Base-by-base conservation (phyloP, 352 stramenopile species). In the Salisapilia sapeloensis region DNA sequence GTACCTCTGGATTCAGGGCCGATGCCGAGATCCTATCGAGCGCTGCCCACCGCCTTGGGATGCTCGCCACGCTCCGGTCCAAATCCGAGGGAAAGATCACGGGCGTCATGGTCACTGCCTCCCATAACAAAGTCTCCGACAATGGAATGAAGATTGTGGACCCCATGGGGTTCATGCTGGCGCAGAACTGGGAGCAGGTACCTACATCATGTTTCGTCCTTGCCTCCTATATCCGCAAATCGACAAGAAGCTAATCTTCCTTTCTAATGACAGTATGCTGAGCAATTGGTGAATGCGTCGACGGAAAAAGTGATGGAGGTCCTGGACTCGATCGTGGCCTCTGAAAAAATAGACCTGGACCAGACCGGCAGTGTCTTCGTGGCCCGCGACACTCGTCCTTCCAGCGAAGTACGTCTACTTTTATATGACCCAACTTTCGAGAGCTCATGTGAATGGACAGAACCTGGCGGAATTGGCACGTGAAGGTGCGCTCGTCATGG, bases 81-180 rank as follows among this genome's bases (percentile, higher is more conserved):
- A 83, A 80, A 49, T 76, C 57, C 45, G 47, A 58, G 42, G 65
- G 60, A 29, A 82, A 84, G 56, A 84, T 82, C 49, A 67, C 87
- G 29, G 89, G 87, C 20, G 45, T 96, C 17, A 96, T 96, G 87
- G 83, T 97, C 39, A 96, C 89, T 29, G 89, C 89, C 7, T 96
- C 82, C 36, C 89, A 97, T 69, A 97, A 97, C 52, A 43, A 50
- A 8, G 65, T 62, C 19, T 44, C 33, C n/a, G 89, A 97, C 65
- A 97, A 97, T 35, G 89, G 89, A 2, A 54, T 96, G 38, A 97
- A 97, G 66, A 62, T 96, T 41, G 65, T 96, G 4, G 89, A 97
- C 59, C 58, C 83, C n/a, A 64, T 74, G 42, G 89, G 89, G 36
- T 81, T 89, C 22, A 96, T 97, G 87, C 66, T 97, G 38, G 63